Percentiles rank a stretch among this genome's conserved stretches.
phyloP scores from a whole-genome alignment of 768 basidiomycete genomes.

The Suillus americanus region DNA sequence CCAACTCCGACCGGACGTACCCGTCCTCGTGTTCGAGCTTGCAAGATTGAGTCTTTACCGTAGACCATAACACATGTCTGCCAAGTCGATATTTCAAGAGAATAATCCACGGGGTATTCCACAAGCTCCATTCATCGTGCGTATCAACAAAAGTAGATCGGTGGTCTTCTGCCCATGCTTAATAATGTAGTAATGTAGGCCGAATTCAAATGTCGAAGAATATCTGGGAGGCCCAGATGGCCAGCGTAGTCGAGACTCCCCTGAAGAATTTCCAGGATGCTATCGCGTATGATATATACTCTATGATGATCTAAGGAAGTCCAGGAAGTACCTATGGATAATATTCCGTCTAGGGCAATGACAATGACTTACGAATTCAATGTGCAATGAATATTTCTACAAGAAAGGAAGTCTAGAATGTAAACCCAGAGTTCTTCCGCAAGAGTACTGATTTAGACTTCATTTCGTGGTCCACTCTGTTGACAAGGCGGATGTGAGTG shows the following conservation, averaged over 20 bases:
- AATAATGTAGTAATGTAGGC: slow-evolving; percentile 54
- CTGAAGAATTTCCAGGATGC: slow-evolving; percentile 88
- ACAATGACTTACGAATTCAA: no score
- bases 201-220: slow-evolving; percentile 84
- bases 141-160: slow-evolving; percentile 26
- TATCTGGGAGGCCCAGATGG: slow-evolving; percentile 79
- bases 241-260: slow-evolving; percentile 72
- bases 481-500: no score
- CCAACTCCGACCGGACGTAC: not conserved
- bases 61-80: slow-evolving; percentile 21
- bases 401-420: no score
- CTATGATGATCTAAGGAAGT: slow-evolving; percentile 23
- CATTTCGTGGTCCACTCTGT: no score
- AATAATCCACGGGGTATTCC: slow-evolving; percentile 93
- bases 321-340: slow-evolving; percentile 90
- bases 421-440: no score
- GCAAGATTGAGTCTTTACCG: not conserved
- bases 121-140: slow-evolving; percentile 90
- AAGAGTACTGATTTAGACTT: no score
- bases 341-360: no score
- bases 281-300: slow-evolving; percentile 62
- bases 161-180: slow-evolving; percentile 1
- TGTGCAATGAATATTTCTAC: no score
- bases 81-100: slow-evolving; percentile 30
- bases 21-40: not conserved